phyloP scores from a whole-genome alignment of 768 basidiomycete genomes.

The Dioszegia aurantiaca region DNA sequence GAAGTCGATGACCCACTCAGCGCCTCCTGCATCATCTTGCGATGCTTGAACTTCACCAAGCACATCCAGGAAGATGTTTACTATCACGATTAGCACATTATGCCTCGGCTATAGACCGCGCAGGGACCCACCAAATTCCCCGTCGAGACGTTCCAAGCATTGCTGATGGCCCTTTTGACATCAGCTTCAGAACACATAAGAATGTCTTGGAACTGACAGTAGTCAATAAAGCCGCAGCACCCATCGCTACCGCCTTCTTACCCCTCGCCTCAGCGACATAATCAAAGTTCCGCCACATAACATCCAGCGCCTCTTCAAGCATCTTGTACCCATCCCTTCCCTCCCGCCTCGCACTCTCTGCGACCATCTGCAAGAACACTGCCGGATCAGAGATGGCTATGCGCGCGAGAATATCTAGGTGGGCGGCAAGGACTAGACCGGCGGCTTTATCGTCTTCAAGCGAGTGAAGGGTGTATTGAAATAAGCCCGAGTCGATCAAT shows the following conservation, averaged over 20 bases:
- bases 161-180: slow-evolving; percentile 40
- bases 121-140: slow-evolving; percentile 49
- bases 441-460: slow-evolving; percentile 51
- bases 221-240: slow-evolving; percentile 42
- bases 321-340: slow-evolving; percentile 28
- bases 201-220: slow-evolving; percentile 30
- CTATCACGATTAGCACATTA: slow-evolving; percentile 20
- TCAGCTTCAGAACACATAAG: slow-evolving; percentile 3
- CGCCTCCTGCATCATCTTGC: slow-evolving; percentile 22
- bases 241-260: slow-evolving; percentile 50
- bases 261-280: slow-evolving; percentile 47
- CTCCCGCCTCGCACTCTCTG: slow-evolving; percentile 31
- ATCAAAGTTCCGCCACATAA: slow-evolving; percentile 51
- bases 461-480: slow-evolving; percentile 39
- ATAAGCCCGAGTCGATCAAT: slow-evolving; percentile 39
- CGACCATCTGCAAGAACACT: slow-evolving; percentile 42
- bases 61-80: slow-evolving; percentile 51
- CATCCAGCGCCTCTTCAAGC: slow-evolving; percentile 48
- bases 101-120: not conserved
- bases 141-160: slow-evolving; percentile 45
- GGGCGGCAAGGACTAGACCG: slow-evolving; percentile 44
- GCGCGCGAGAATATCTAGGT: slow-evolving; percentile 41
- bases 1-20: slow-evolving; percentile 28
- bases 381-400: slow-evolving; percentile 43
- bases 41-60: slow-evolving; percentile 44